Base-by-base conservation (phyloP, 768 basidiomycete genomes). In the Boletus reticuloceps region DNA sequence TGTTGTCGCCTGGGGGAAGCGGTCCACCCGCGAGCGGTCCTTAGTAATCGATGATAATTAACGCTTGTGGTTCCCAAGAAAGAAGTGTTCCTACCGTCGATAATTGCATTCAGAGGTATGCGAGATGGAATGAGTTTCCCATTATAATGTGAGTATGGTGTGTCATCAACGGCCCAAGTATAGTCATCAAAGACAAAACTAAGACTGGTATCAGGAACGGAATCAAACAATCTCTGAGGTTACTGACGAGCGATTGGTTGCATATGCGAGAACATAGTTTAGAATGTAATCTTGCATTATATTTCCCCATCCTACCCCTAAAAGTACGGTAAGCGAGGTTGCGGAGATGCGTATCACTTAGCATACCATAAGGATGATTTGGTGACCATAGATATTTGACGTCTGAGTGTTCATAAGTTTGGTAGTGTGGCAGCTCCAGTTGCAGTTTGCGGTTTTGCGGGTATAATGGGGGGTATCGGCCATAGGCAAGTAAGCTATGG, bases 341-440 rank as follows among this genome's bases (percentile, higher is more conserved):
- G 40, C 22, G 10, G 1, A 12, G 19, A 3, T 17, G n/a, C 0
- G 4, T 12, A 12, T 17, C 31, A 11, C 22, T 32, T 6, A 34
- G n/a, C 44, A 48, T 57, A 56, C 55, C 25, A 39, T 38, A 47
- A 46, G 70, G 74, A 58, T 82, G 79, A 53, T 79, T 80, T 19
- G 77, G 74, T 19, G 79, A 68, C 68, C 72, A 81, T 4, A 83
- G 49, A 53, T 76, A 82, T 51, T 72, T 74, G 36, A 69, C 64
- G 13, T 68, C 56, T 22, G 60, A 58, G 6, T 66, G 74, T 31
- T 75, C 71, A 6, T 75, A 66, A 0, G 49, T 22, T 40, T 69
- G 56, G 48, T 79, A 77, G 45, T 80, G 78, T 1, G 77, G 73
- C 0, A 81, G 60, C 4, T 51, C 47, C 7, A 72, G 63, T 58